A percentile compares a stretch with the other conserved stretches of the same genome.
Evolutionary conservation across 108 stramenopile species (phyloP).

Genomic region (Aurantiochytrium sp.): DNA sequence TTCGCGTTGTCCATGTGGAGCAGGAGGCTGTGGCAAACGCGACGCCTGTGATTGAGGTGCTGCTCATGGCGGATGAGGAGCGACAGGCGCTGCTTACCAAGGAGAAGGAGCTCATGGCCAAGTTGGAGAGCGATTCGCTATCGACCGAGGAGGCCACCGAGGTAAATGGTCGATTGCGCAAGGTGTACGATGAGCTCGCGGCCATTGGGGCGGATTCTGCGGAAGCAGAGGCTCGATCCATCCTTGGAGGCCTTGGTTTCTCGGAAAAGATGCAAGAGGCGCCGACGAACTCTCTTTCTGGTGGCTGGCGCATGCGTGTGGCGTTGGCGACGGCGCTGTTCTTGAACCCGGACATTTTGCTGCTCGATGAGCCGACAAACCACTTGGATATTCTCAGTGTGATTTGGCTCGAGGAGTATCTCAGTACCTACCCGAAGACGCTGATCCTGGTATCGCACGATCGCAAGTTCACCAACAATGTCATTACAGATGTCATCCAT

Average conservation of each 20-base stretch:
- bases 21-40: conserved; percentile 49
- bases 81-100: conserved; percentile 39
- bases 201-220: conserved; percentile 54
- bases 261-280: conserved; percentile 67
- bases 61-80: conserved; percentile 60
- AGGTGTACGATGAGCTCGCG: conserved; percentile 45
- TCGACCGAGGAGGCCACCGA: neutral
- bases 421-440: conserved; percentile 73
- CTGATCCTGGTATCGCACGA: conserved; percentile 89
- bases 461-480: conserved; percentile 85
- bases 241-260: conserved; percentile 73
- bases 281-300: conserved; percentile 65
- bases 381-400: conserved; percentile 86
- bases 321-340: conserved; percentile 90
- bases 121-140: neutral
- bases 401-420: conserved; percentile 76
- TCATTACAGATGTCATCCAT: conserved; percentile 81
- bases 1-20: conserved; percentile 60
- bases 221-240: conserved; percentile 50
- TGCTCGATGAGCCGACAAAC: conserved; percentile 68
- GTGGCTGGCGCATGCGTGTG: conserved; percentile 98
- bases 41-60: conserved; percentile 44
- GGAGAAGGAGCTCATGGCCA: conserved; percentile 37
- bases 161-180: neutral
- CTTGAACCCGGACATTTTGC: conserved; percentile 64